Evolutionary conservation across 202 grass and related monocot species (phyloP), one percentile per base, ranked within the genome.

Genomic region (Saccharum hybrid): DNA sequence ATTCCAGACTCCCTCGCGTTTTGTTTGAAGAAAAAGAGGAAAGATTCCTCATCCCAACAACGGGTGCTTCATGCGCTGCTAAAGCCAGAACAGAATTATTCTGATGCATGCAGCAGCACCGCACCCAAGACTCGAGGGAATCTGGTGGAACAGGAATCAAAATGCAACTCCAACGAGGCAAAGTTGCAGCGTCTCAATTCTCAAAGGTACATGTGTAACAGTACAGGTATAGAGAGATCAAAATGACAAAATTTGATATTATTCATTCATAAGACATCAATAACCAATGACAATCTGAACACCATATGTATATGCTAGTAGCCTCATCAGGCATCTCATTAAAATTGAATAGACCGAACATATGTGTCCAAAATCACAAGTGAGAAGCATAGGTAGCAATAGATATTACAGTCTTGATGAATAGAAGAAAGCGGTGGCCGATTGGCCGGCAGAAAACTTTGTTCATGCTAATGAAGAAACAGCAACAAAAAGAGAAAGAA

Each of bases 331-430:
- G 89, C 81, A 88, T 91, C 89, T 81, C 81, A 91, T 82, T 85
- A 72, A 82, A 90, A 84, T 73, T 88, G 85, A 88, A 91, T 88
- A 71, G 87, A 91, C 81, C 39, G 59, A 88, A 91, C 89, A 73
- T 63, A 54, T 87, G 81, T 68, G 89, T 90, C 57, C 89, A 84
- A 90, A 90, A 90, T 87, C 77, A 90, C 85, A 84, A 87, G 88
- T 84, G 84, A 76, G 81, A 87, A 71, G 54, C 84, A 84, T 72
- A 72, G 49, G 85, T 87, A 84, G 77, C 81, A 88, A 91, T 84
- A 91, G 72, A 67, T 84, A 85, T 85, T 88, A 88, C 89, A 88
- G 85, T 85, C 85, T 86, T 87, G 77, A 81, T 84, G 77, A 85
- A 85, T 88, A 54, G 75, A 79, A 73, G 85, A 81, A 90, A 84